Percentiles rank a stretch among this genome's conserved stretches.
Conservation (phyloP, 2,329 filamentous ascomycete genomes). For the Polytolypa hystricis region DNA sequence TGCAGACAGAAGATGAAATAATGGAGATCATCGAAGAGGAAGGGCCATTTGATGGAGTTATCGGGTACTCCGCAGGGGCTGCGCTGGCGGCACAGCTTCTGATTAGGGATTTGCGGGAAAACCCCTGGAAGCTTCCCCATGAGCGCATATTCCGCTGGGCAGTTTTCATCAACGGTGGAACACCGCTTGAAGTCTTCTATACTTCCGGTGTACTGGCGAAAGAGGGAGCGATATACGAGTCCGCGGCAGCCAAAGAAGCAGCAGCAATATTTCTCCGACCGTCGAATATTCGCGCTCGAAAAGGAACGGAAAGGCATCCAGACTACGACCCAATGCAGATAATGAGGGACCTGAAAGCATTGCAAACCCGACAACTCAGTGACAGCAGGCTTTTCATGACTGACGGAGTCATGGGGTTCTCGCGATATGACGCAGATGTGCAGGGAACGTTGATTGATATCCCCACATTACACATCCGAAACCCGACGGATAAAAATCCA, state of each 20-base stretch:
- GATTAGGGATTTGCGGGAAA: conserved; percentile 9
- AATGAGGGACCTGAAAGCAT: conserved; percentile 6
- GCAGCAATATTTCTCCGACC: conserved; percentile 10
- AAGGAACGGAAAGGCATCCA: conserved; percentile 9
- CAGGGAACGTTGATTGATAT: conserved; percentile 11
- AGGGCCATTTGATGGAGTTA: conserved; percentile 10
- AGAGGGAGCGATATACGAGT: conserved; percentile 8
- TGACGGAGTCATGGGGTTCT: conserved; percentile 9
- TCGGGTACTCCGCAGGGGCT: conserved; percentile 10
- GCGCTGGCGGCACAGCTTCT: conserved; percentile 7
- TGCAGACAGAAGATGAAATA: conserved; percentile 1
- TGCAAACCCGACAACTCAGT: conserved; percentile 9
- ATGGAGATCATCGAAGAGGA: conserved; percentile 2
- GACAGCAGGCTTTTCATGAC: conserved; percentile 8
- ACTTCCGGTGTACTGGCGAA: conserved; percentile 7
- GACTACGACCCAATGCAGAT: conserved; percentile 11
- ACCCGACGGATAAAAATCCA: conserved; percentile 8
- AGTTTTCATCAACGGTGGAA: conserved; percentile 12
- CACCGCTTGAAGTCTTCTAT: conserved; percentile 12
- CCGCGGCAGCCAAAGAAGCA: conserved; percentile 9
- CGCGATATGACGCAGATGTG: conserved; percentile 5
- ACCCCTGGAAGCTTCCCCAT: conserved; percentile 12
- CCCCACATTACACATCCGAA: conserved; percentile 12
- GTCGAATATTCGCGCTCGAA: conserved; percentile 11
- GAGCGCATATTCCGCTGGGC: conserved; percentile 14